Base-by-base conservation (phyloP, 192 early-diverging fungal species). In the Spizellomyces punctatus region DNA sequence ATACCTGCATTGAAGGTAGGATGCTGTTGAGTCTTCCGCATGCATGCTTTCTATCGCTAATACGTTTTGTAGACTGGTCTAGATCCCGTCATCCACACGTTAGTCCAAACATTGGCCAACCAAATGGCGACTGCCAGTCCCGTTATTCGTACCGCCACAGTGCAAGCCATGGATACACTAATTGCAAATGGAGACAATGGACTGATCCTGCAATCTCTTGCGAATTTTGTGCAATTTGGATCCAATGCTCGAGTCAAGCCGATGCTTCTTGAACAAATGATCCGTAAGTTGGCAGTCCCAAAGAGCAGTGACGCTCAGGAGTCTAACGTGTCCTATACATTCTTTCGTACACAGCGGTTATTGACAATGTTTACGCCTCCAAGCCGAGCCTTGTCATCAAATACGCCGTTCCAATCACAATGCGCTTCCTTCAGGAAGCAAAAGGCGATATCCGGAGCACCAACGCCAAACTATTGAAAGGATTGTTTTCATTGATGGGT, bases 31-130 rank as follows among this genome's bases (percentile, higher is more conserved):
- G 27, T 36, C 27, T 36, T 36, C 27, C 3, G 27, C 27, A 36
- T 36, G 27, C 1, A 36, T 36, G 27, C 27, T 36, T 36, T 36
- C 27, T 36, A 36, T 36, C 27, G 27, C 27, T 36, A 36, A 36
- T 36, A 36, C 27, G 27, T 36, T 36, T 22, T 14, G 12, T 36
- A 61, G 59, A 36, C 14, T 36, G 36, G 36, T 5, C 12, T 46
- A 16, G 66, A 57, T 10, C 46, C 50, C 8, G 10, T 58, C 8
- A n/a, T 55, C 16, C 12, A 12, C 16, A 9, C n/a, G 14, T 14
- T 67, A 19, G 12, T 67, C 8, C 66, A 12, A 67, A 67, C 52
- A 8, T 12, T 67, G n/a, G 17, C 46, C 46, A 57, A 57, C 41
- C 66, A 21, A 2, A 12, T 67, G 12, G 66, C 49, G 21, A 10